Evolutionary conservation across 495 filamentous ascomycete species (phyloP).

Genomic region (Pyronema omphalodes): DNA sequence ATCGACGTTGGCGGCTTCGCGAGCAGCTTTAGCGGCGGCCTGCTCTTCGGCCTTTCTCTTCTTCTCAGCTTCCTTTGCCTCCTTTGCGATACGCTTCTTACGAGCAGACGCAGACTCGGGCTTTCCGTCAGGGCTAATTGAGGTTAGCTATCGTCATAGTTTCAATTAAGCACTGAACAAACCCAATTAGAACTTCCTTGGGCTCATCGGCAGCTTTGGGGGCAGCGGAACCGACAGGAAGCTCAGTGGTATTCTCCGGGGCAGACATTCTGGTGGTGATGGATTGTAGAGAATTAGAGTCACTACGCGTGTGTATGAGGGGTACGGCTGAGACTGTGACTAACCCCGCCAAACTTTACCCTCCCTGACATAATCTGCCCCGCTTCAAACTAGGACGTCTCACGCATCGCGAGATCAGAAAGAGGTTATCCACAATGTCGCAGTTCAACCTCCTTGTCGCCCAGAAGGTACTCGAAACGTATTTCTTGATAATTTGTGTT

Average conservation of each 20-base stretch:
- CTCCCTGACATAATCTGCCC: too few species aligned
- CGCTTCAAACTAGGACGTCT: too few species aligned
- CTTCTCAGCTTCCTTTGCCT: slow-evolving; percentile 21
- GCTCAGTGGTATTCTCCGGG: slow-evolving; percentile 3
- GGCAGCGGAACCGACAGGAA: slow-evolving; percentile 2
- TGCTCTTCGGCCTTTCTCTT: slow-evolving; percentile 10
- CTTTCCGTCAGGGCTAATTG: slow-evolving; percentile 16
- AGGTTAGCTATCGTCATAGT: not conserved
- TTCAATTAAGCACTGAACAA: not conserved
- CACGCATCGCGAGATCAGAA: too few species aligned
- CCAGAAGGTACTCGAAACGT: slow-evolving; percentile 23
- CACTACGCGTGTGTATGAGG: not conserved
- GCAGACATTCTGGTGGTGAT: too few species aligned
- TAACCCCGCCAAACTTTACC: too few species aligned
- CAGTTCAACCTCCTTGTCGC: slow-evolving; percentile 18
- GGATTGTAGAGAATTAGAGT: too few species aligned
- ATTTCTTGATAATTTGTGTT: not conserved
- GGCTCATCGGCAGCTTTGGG: slow-evolving; percentile 3
- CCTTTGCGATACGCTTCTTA: slow-evolving; percentile 19
- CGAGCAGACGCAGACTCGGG: slow-evolving; percentile 18
- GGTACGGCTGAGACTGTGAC: too few species aligned
- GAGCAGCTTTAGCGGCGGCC: slow-evolving; percentile 16
- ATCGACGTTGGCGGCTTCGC: slow-evolving; percentile 22
- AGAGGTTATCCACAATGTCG: not conserved
- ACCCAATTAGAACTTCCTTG: slow-evolving; percentile 8